Evolutionary conservation across 805 yeast species (phyloP), one percentile per base, ranked within the genome.

Genomic region (Nakazawaea peltata): DNA sequence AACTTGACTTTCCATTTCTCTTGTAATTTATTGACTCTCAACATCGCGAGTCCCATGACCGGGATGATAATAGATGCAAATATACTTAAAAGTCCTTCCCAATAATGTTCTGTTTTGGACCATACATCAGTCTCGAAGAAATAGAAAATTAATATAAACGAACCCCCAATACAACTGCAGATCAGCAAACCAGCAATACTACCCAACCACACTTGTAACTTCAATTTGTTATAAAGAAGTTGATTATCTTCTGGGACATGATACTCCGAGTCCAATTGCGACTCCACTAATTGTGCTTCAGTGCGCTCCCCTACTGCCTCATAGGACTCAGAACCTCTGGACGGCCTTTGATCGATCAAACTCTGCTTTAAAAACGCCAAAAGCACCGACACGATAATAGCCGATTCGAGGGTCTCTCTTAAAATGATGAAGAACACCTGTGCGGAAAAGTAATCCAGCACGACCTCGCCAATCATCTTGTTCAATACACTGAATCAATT

Each of bases 71-170:
- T 43, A 39, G 68, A 61, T 27, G 71, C 69, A 6, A 65, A 22
- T 3, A 67, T 60, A 12, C 69, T 64, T 37, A 67, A 65, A 2
- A 54, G 47, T 2, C 67, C 69, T 44, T 66, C 71, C 71, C 72
- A 67, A 41, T 64, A 65, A 42, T 65, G 71, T 41, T 67, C 71
- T 4, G 71, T 54, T 7, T 57, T 42, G 1, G 69, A 42, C 72
- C 72, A 67, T 14, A 65, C 44, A 44, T 67, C 71, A 26, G 45
- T 59, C 2, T 68, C 70, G 5, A 66, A 40, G n/a, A 51, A 43
- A 40, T 65, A 65, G 39, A 66, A 66, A 11, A 63, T 52, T 10
- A 53, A 40, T 25, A 67, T 51, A 23, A 66, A 62, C 4, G 56
- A 46, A 7, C 61, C 50, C 0, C 72, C 72, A 22, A 67, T 51